Evolutionary conservation across 1,284 basidiomycete genomes (phyloP).

Genomic region (Sporisorium sorghi): DNA sequence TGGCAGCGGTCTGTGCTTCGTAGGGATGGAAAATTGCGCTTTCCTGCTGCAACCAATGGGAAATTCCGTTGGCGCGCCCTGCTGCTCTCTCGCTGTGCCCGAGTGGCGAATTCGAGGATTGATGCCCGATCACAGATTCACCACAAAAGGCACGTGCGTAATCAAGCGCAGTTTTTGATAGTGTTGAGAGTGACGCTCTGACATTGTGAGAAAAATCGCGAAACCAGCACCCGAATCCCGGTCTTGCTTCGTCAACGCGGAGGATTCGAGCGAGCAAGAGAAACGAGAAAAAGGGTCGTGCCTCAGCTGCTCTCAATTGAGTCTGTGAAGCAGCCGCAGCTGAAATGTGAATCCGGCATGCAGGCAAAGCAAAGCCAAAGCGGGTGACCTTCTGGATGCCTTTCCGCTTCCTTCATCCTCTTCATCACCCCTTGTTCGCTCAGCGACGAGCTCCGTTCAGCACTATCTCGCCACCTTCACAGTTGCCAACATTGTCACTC

Average conservation of each 20-base stretch:
- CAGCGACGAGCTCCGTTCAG: background rate
- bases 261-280: constrained; percentile 6
- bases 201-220: background rate
- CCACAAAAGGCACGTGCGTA: constrained; percentile 24
- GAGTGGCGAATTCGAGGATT: constrained; percentile 1
- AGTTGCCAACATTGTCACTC: background rate
- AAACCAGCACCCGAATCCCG: constrained; percentile 13
- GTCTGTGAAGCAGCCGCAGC: background rate
- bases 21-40: background rate
- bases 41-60: background rate
- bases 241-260: too few species aligned
- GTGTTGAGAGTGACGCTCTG: background rate
- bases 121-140: constrained; percentile 23
- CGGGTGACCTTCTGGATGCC: background rate
- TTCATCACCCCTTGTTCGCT: background rate
- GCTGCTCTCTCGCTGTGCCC: constrained; percentile 1
- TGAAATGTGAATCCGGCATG: constrained; percentile 9
- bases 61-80: background rate
- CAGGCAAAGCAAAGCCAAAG: constrained; percentile 11
- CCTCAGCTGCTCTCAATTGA: background rate
- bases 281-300: constrained; percentile 13
- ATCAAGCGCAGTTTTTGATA: too few species aligned
- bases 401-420: background rate
- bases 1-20: constrained; percentile 26
- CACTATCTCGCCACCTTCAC: background rate